Evolutionary conservation across 164 flowering plant genomes (phyloP).

Genomic region (Litsea cubeba): DNA sequence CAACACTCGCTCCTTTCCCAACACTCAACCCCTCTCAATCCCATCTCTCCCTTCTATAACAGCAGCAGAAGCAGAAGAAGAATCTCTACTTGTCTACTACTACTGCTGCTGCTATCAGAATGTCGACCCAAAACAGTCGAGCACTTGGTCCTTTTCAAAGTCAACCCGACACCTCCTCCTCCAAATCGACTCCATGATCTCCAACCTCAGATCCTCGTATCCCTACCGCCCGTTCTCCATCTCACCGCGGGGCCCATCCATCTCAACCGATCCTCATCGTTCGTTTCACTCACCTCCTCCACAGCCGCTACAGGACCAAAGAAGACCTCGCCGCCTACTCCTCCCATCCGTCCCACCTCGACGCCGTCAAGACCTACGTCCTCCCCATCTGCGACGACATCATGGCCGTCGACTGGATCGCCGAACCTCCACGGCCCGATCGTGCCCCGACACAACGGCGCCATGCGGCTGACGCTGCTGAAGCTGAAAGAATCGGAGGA

Average conservation of each 20-base stretch:
- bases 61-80: background rate
- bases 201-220: slow-evolving; percentile 33
- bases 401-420: slow-evolving; percentile 74
- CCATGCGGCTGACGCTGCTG: slow-evolving; percentile 40
- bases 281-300: slow-evolving; percentile 60
- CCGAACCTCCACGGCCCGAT: slow-evolving; percentile 18
- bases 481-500: slow-evolving; percentile 47
- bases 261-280: slow-evolving; percentile 29
- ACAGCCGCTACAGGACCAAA: slow-evolving; percentile 54
- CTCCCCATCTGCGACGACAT: slow-evolving; percentile 60
- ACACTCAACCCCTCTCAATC: background rate
- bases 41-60: background rate
- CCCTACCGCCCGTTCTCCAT: slow-evolving; percentile 48
- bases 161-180: slow-evolving; percentile 33
- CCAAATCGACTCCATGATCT: slow-evolving; percentile 46
- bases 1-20: background rate
- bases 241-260: slow-evolving; percentile 51
- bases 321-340: slow-evolving; percentile 43
- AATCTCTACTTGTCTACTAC: background rate
- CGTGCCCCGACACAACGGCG: slow-evolving; percentile 32
- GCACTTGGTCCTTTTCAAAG: slow-evolving; percentile 74
- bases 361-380: slow-evolving; percentile 42
- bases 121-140: slow-evolving; percentile 31
- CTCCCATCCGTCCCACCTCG: slow-evolving; percentile 43
- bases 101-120: background rate